Percentiles rank a stretch among this genome's conserved stretches.
These are phyloP conservation scores for Plasmodium gonderi DNA, from an alignment of 169 alveolate genomes.

Conservation along the genomic window DNA sequence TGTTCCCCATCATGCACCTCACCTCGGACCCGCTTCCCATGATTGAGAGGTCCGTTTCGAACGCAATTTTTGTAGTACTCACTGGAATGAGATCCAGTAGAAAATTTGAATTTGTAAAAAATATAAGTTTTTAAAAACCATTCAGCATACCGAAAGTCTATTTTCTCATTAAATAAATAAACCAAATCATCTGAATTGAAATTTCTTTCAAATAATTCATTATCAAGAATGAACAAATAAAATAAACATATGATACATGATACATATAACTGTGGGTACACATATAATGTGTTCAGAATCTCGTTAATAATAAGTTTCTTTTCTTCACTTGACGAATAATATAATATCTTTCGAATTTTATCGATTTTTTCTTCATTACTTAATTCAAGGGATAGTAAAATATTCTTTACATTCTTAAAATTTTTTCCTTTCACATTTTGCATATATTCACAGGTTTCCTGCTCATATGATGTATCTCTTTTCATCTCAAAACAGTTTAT, in stretches of 20 bases:
- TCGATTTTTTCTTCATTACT: conserved; percentile 49
- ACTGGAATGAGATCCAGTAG: background rate
- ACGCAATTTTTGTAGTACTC: background rate
- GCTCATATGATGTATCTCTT: too few species aligned
- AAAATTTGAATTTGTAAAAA: conserved; percentile 52
- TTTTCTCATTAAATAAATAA: conserved; percentile 25
- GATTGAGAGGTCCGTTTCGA: background rate
- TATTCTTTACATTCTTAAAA: conserved; percentile 32
- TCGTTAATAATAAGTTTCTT: conserved; percentile 49
- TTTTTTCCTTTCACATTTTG: background rate
- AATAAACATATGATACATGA: conserved; percentile 30
- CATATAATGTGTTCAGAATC: conserved; percentile 23
- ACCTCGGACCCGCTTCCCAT: background rate
- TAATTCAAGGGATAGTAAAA: conserved; percentile 29
- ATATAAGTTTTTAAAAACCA: conserved; percentile 55
- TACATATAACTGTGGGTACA: conserved; percentile 50
- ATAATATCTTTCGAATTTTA: conserved; percentile 14
- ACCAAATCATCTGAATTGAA: conserved; percentile 24
- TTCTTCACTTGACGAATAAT: conserved; percentile 44
- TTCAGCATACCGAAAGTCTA: conserved; percentile 59
- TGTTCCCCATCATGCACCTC: background rate
- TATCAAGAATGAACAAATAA: conserved; percentile 46
- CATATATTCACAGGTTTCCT: background rate
- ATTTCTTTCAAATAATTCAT: conserved; percentile 31
- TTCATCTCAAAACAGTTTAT: too few species aligned